A percentile compares a stretch with the other conserved stretches of the same genome.
Evolutionary conservation across 2,329 filamentous ascomycete species (phyloP).

Genomic region (Phaeosphaeriaceae sp.): DNA sequence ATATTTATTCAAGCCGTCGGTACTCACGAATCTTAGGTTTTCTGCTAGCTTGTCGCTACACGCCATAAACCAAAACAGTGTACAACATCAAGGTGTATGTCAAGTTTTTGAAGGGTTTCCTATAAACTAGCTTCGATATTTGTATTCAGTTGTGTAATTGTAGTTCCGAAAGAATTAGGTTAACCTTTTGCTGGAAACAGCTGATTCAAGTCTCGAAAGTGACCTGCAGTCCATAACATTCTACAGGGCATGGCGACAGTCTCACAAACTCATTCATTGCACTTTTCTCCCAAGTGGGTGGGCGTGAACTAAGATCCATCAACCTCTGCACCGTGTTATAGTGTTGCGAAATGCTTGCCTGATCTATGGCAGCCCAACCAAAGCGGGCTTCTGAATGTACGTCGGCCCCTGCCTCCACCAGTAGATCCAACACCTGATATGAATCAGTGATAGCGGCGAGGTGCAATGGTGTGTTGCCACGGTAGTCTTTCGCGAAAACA

Average conservation of each 20-base stretch:
- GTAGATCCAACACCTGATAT: background rate
- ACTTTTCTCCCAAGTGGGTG: slow-evolving; percentile 1
- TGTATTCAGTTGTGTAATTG: no score
- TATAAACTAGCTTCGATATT: no score
- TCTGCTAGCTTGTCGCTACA: no score
- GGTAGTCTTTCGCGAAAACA: background rate
- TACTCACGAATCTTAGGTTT: no score
- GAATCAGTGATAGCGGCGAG: background rate
- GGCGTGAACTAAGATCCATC: background rate
- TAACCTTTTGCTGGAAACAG: background rate
- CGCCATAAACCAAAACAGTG: no score
- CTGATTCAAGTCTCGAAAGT: background rate
- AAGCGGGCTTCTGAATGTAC: background rate
- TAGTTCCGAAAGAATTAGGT: no score
- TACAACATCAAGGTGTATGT: no score
- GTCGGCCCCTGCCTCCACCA: background rate
- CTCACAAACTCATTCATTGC: background rate
- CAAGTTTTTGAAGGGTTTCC: no score
- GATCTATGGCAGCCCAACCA: background rate
- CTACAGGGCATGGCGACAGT: background rate
- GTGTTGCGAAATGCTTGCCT: slow-evolving; percentile 1
- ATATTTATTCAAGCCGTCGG: no score
- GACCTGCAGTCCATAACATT: background rate
- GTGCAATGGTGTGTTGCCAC: slow-evolving; percentile 2
- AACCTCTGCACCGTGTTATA: background rate